phyloP scores from a whole-genome alignment of 208 protist genomes.

The Phytomonas sp. region DNA sequence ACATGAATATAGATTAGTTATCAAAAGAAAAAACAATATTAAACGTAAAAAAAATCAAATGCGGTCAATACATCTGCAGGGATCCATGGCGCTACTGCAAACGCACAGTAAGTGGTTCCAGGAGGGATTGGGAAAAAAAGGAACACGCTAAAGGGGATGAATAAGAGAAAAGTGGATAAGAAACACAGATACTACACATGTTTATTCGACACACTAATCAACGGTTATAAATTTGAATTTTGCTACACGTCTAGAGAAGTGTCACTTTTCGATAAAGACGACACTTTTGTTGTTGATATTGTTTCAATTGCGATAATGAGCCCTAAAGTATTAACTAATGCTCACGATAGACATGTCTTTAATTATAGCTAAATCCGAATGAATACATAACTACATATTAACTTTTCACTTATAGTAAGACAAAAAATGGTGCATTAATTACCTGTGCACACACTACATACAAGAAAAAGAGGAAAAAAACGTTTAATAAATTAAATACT shows the following conservation, averaged over 20 bases:
- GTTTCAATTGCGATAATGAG: not conserved
- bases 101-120: not conserved
- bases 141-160: not conserved
- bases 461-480: not conserved
- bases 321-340: not conserved
- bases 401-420: not conserved
- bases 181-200: not conserved
- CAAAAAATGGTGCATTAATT: not conserved
- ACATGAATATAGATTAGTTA: not conserved
- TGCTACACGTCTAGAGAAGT: not conserved
- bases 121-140: not conserved
- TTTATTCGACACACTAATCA: not conserved
- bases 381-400: not conserved
- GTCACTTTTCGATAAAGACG: not conserved
- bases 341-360: not conserved
- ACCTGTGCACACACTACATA: not conserved
- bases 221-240: not conserved
- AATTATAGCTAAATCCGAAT: not conserved
- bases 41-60: not conserved
- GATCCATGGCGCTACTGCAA: not conserved
- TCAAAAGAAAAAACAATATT: not conserved
- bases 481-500: not conserved
- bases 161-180: not conserved
- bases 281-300: not conserved
- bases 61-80: not conserved